Evolutionary conservation across 371 early-diverging fungal genomes (phyloP).

Genomic region (Thermomucor indicae-seudaticae): DNA sequence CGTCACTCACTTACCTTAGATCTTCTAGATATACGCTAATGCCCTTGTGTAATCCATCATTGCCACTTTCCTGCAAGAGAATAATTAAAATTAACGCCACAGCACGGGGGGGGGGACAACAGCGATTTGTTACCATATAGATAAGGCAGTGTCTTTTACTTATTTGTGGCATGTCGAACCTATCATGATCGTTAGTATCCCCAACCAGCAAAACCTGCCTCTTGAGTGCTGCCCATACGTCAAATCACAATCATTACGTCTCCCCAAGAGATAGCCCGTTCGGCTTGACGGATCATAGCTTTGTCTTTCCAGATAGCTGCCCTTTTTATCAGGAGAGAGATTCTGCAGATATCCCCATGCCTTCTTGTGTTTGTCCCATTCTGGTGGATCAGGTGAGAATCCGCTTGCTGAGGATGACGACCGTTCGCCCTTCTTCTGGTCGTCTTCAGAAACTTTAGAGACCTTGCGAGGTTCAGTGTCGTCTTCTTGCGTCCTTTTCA

Average conservation of each 20-base stretch:
- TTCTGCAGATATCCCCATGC: neutral
- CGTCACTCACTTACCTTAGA: conserved; percentile 20
- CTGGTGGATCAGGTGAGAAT: neutral
- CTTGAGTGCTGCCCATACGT: neutral
- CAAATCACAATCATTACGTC: neutral
- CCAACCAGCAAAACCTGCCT: neutral
- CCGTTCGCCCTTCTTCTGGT: too few relatives aligned
- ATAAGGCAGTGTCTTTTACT: neutral
- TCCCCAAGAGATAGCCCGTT: neutral
- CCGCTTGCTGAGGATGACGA: neutral
- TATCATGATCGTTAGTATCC: neutral
- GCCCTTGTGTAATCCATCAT: conserved; percentile 18
- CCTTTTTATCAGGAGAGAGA: neutral
- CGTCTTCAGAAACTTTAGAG: too few relatives aligned
- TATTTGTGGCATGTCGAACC: neutral
- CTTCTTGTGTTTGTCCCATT: neutral
- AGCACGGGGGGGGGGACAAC: too few relatives aligned
- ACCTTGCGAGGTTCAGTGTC: too few relatives aligned
- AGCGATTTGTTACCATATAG: neutral
- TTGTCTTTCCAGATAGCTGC: neutral
- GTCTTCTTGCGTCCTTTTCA: too few relatives aligned
- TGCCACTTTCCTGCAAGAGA: conserved; percentile 32
- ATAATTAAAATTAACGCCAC: neutral
- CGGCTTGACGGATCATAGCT: neutral
- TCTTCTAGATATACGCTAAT: conserved; percentile 45